These are phyloP conservation scores for Leishmania tarentolae DNA, from an alignment of 208 protist species.

Conservation along the genomic window DNA sequence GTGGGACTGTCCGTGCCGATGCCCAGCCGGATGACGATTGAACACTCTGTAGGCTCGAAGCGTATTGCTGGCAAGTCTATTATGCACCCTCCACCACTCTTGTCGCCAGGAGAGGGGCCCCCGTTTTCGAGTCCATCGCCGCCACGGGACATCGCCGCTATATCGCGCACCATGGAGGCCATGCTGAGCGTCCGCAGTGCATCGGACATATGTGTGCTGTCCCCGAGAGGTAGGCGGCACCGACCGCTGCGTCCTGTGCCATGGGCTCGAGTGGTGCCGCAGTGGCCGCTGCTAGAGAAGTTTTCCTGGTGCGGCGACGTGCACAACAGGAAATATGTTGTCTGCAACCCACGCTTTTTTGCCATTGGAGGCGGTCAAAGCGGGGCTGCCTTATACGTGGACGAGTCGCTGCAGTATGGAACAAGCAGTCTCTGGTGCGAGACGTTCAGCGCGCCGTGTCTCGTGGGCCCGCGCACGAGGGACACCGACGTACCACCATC, in stretches of 20 bases:
- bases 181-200: neutral
- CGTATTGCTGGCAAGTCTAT: neutral
- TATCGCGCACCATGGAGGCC: neutral
- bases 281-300: constrained; percentile 25
- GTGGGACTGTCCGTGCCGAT: constrained; percentile 12
- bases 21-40: constrained; percentile 17
- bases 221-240: neutral
- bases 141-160: neutral
- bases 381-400: constrained; percentile 58
- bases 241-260: neutral
- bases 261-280: constrained; percentile 2
- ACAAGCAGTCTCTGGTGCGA: constrained; percentile 55
- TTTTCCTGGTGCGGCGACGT: constrained; percentile 35
- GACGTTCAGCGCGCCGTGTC: constrained; percentile 54
- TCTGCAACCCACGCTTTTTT: constrained; percentile 51
- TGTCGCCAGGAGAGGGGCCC: neutral
- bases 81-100: neutral
- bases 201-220: neutral
- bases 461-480: constrained; percentile 20
- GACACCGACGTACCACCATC: neutral
- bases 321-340: constrained; percentile 43
- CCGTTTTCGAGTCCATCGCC: neutral
- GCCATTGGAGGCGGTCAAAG: constrained; percentile 54
- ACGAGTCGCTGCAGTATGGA: constrained; percentile 52
- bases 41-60: neutral